Evolutionary conservation across 2,329 filamentous ascomycete species (phyloP).

Genomic region (Fusarium sp.): DNA sequence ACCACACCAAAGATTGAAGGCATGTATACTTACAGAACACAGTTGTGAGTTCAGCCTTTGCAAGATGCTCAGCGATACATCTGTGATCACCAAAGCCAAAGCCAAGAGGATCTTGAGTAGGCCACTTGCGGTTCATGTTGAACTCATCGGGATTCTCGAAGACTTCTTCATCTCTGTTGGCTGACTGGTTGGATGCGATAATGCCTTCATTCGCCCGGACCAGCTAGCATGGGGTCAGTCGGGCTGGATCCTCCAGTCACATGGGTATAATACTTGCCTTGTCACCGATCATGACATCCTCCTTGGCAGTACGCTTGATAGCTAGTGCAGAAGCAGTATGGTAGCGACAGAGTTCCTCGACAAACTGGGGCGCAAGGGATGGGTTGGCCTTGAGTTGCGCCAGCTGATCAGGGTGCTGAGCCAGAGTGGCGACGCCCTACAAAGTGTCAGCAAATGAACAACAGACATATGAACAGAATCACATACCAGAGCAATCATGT

Average conservation of each 20-base stretch:
- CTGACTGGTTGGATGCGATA: constrained; percentile 59
- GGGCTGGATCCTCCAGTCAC: too few species aligned
- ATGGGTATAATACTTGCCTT: too few species aligned
- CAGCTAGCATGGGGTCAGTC: constrained; percentile 30
- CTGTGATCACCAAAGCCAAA: constrained; percentile 59
- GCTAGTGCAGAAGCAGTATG: constrained; percentile 59
- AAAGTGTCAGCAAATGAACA: rapidly evolving
- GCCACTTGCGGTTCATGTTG: constrained; percentile 52
- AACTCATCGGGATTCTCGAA: constrained; percentile 55
- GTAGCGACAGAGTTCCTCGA: constrained; percentile 60
- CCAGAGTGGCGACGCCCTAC: constrained; percentile 56
- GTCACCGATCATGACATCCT: constrained; percentile 55
- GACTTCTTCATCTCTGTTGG: constrained; percentile 58
- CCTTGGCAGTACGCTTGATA: constrained; percentile 59
- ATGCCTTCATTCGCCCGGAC: constrained; percentile 57
- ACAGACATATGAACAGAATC: rapidly evolving
- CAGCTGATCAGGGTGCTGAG: constrained; percentile 55
- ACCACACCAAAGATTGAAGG: rapidly evolving
- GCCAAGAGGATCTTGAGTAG: constrained; percentile 50
- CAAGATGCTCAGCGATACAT: constrained; percentile 57
- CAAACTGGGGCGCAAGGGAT: constrained; percentile 50
- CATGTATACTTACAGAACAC: neutral
- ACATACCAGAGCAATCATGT: constrained; percentile 58
- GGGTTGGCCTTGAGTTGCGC: constrained; percentile 53
- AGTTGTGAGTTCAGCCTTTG: constrained; percentile 35